These are phyloP conservation scores for Cercospora zeina DNA, from an alignment of 2,329 filamentous ascomycete species.

Conservation along the genomic window DNA sequence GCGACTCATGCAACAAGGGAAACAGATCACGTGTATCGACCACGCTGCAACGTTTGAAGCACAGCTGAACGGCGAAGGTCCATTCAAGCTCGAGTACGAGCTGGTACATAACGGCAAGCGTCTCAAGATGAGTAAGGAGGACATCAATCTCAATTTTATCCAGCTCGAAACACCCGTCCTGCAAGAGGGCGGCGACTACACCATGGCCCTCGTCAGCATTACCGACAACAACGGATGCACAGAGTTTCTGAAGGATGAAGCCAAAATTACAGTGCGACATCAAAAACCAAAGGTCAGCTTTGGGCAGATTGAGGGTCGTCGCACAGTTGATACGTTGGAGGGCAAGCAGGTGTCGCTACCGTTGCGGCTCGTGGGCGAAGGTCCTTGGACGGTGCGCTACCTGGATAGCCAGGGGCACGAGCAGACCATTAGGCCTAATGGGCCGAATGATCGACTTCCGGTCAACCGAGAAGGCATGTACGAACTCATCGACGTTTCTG, in stretches of 20 bases:
- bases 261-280: constrained; percentile 80
- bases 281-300: constrained; percentile 87
- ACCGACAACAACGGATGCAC: constrained; percentile 86
- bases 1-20: constrained; percentile 59
- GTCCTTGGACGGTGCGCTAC: constrained; percentile 80
- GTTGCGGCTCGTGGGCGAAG: constrained; percentile 78
- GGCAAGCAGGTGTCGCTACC: constrained; percentile 73
- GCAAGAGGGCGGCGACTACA: constrained; percentile 83
- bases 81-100: constrained; percentile 90
- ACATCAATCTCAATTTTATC: constrained; percentile 63
- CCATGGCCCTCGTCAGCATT: constrained; percentile 78
- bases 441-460: constrained; percentile 38
- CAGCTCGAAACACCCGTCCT: constrained; percentile 75
- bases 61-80: constrained; percentile 74
- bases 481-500: constrained; percentile 73
- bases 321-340: constrained; percentile 73
- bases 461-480: constrained; percentile 62
- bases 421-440: constrained; percentile 46
- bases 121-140: constrained; percentile 63
- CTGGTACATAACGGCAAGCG: constrained; percentile 86
- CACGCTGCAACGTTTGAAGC: constrained; percentile 75
- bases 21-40: constrained; percentile 75
- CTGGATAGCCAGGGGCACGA: constrained; percentile 46
- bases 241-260: constrained; percentile 78
- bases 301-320: constrained; percentile 78